Conservation (phyloP, 495 filamentous ascomycete species). For the Lichenothelia convexa region DNA sequence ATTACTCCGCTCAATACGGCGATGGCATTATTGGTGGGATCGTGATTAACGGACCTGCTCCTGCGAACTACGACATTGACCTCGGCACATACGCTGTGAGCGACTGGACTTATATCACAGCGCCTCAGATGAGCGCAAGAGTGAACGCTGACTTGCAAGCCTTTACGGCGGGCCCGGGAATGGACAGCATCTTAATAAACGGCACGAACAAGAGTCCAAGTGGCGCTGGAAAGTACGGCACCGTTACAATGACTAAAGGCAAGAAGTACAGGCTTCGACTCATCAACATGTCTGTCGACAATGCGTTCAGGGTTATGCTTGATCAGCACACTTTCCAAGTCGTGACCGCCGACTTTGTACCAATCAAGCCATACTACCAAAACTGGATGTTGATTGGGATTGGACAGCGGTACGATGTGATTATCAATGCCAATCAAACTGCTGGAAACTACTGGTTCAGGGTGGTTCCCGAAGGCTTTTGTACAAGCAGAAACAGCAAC, state of each 20-base stretch:
- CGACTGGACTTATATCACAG: slow-evolving; percentile 23
- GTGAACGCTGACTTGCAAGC: slow-evolving; percentile 4
- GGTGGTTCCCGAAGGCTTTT: slow-evolving; percentile 11
- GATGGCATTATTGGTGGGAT: slow-evolving; percentile 21
- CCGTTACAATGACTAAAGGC: slow-evolving; percentile 13
- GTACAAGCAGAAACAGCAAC: slow-evolving; percentile 6
- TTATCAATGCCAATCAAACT: slow-evolving; percentile 18
- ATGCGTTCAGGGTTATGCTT: slow-evolving; percentile 11
- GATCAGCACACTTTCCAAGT: slow-evolving; percentile 18
- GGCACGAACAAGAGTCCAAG: slow-evolving; percentile 17
- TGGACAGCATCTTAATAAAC: slow-evolving; percentile 19
- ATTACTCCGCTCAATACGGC: slow-evolving; percentile 20
- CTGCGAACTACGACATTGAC: slow-evolving; percentile 23
- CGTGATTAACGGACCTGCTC: slow-evolving; percentile 19
- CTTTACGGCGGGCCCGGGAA: slow-evolving; percentile 9
- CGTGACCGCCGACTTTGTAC: slow-evolving; percentile 21
- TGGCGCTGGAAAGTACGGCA: slow-evolving; percentile 12
- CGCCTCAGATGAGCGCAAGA: slow-evolving; percentile 6
- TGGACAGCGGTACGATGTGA: slow-evolving; percentile 25
- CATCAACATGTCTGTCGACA: slow-evolving; percentile 18
- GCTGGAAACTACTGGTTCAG: slow-evolving; percentile 22
- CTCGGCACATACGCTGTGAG: slow-evolving; percentile 17
- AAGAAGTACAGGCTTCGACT: slow-evolving; percentile 22
- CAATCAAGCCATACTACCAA: slow-evolving; percentile 17
- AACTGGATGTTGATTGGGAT: slow-evolving; percentile 14